These are phyloP conservation scores for Entomortierella parvispora DNA, from an alignment of 192 early-diverging fungal species.

Conservation along the genomic window DNA sequence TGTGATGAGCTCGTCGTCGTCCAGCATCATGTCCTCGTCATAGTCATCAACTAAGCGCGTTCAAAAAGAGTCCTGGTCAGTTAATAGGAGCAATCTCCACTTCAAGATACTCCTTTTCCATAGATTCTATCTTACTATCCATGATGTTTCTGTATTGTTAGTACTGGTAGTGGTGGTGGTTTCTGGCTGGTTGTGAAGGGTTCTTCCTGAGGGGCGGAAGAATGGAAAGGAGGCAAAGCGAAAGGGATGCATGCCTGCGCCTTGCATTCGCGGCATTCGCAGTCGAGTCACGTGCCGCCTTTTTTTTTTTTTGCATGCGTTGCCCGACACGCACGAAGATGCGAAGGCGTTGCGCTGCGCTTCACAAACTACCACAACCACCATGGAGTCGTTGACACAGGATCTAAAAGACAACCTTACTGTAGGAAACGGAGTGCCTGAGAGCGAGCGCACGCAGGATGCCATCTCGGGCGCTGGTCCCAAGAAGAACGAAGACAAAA, in stretches of 20 bases:
- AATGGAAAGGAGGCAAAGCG: not conserved
- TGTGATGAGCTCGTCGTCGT: constrained; percentile 35
- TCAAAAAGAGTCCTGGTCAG: not conserved
- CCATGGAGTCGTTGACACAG: constrained; percentile 23
- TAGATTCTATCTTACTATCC: constrained; percentile 18
- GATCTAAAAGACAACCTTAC: constrained; percentile 10
- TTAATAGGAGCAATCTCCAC: not conserved
- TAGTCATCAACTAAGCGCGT: constrained; percentile 24
- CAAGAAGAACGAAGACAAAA: constrained; percentile 11
- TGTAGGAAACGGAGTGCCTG: not conserved
- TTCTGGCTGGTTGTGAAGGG: too few species aligned
- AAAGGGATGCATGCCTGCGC: not conserved
- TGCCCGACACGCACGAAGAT: not conserved
- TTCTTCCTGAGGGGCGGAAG: not conserved
- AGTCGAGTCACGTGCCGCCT: not conserved
- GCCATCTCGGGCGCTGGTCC: not conserved
- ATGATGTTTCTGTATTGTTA: constrained; percentile 2
- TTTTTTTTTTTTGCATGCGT: not conserved
- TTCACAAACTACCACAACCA: not conserved
- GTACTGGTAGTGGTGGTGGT: not conserved
- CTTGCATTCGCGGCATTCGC: not conserved
- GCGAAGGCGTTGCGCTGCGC: too few species aligned
- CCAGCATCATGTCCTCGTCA: constrained; percentile 43
- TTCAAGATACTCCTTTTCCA: not conserved
- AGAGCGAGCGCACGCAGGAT: not conserved